Percentiles rank a stretch among this genome's conserved stretches.
phyloP scores from a whole-genome alignment of 1,139 yeast genomes.

The Yamadazyma aaseri region DNA sequence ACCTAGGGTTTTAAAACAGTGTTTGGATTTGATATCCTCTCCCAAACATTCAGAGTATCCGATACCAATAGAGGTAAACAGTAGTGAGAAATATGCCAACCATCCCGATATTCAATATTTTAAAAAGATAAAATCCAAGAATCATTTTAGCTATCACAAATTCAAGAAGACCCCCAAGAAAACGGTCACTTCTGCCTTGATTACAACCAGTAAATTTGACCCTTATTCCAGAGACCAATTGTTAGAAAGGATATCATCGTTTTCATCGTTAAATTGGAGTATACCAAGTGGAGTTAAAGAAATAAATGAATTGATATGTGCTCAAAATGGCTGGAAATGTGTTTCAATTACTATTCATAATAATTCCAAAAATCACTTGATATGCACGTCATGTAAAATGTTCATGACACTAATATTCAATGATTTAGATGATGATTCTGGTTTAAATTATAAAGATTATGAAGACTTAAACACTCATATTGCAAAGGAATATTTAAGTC shows the following conservation, averaged over 20 bases:
- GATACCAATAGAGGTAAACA: conserved; percentile 11
- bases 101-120: conserved; percentile 45
- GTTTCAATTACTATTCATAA: conserved; percentile 24
- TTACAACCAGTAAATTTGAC: conserved; percentile 24
- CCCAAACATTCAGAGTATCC: conserved; percentile 20
- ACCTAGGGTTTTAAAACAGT: conserved; percentile 30
- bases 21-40: conserved; percentile 25
- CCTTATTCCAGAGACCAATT: conserved; percentile 32
- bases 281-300: conserved; percentile 20
- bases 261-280: conserved; percentile 36
- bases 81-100: conserved; percentile 15
- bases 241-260: conserved; percentile 29
- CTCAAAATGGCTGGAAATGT: conserved; percentile 45
- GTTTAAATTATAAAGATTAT: conserved; percentile 22
- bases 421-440: conserved; percentile 15
- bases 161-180: conserved; percentile 19
- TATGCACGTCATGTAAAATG: conserved; percentile 34
- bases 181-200: conserved; percentile 12
- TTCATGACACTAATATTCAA: conserved; percentile 30
- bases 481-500: conserved; percentile 23
- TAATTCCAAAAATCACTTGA: conserved; percentile 29
- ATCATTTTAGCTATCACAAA: conserved; percentile 39
- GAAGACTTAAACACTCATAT: conserved; percentile 26
- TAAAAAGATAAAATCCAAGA: conserved; percentile 32
- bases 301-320: conserved; percentile 37